Evolutionary conservation across 306 rosid species (phyloP).

Genomic region (Casuarina equisetifolia): DNA sequence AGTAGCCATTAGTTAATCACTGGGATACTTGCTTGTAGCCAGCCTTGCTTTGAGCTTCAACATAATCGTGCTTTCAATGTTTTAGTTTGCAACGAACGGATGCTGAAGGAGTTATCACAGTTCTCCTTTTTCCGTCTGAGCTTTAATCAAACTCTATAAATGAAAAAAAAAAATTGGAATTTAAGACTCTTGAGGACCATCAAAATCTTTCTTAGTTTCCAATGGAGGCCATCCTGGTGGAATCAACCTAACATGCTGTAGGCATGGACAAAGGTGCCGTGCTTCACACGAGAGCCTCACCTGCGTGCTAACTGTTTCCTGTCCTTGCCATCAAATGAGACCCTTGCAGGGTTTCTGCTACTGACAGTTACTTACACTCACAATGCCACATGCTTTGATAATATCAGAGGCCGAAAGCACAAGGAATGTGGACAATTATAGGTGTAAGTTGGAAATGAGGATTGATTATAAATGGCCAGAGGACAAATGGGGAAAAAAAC

Average conservation of each 20-base stretch:
- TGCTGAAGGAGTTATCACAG: too few species aligned
- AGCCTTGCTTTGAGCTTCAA: too few species aligned
- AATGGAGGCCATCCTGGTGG: constrained; percentile 90
- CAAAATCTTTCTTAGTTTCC: constrained; percentile 87
- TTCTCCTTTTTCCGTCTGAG: too few species aligned
- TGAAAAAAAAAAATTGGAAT: neutral
- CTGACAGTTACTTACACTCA: constrained; percentile 85
- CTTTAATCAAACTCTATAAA: neutral
- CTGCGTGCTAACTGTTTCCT: constrained; percentile 75
- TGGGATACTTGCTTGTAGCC: too few species aligned
- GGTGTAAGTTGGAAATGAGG: neutral
- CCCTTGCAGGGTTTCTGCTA: constrained; percentile 93
- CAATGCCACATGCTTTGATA: constrained; percentile 82
- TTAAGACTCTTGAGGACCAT: constrained; percentile 71
- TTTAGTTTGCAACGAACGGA: too few species aligned
- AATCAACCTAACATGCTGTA: constrained; percentile 80
- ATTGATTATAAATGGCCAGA: too few species aligned
- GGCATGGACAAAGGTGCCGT: constrained; percentile 99
- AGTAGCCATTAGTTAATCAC: too few species aligned
- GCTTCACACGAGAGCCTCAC: constrained; percentile 93
- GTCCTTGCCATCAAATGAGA: constrained; percentile 92
- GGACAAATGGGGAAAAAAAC: too few species aligned
- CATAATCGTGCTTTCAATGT: too few species aligned
- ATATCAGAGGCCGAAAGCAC: constrained; percentile 84
- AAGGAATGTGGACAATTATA: constrained; percentile 70